Evolutionary conservation across 306 rosid genomes (phyloP).

Genomic region (Alnus glutinosa): DNA sequence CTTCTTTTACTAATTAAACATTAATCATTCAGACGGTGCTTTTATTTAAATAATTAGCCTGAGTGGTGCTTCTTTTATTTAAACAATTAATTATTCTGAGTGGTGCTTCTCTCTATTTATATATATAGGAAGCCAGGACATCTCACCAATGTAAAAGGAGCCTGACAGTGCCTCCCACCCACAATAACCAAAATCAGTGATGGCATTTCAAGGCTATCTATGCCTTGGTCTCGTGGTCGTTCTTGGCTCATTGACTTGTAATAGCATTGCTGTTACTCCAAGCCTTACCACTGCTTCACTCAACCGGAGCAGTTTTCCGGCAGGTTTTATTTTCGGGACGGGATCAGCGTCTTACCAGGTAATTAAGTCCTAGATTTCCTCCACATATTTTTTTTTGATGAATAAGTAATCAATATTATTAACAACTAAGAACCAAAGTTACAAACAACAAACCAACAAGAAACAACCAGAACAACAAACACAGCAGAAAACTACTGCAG

Average conservation of each 20-base stretch:
- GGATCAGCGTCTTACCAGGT: neutral
- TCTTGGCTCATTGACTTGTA: neutral
- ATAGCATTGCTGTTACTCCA: neutral
- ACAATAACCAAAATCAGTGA: neutral
- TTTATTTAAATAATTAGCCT: too few relatives aligned
- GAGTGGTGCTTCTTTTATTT: too few relatives aligned
- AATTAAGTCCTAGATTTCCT: neutral
- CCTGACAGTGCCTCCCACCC: neutral
- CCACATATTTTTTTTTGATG: too few relatives aligned
- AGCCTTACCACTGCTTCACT: neutral
- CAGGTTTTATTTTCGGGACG: neutral
- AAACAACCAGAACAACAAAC: too few relatives aligned
- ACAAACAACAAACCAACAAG: too few relatives aligned
- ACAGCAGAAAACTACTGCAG: too few relatives aligned
- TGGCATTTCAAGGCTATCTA: slow-evolving; percentile 18
- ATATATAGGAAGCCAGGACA: neutral
- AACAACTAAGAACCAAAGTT: too few relatives aligned
- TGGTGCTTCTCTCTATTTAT: neutral
- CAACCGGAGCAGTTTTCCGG: slow-evolving; percentile 32
- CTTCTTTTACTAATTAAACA: too few relatives aligned
- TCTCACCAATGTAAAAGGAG: too few relatives aligned
- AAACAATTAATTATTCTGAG: neutral
- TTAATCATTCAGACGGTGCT: too few relatives aligned
- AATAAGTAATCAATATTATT: too few relatives aligned
- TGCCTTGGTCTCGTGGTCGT: neutral